Evolutionary conservation across 2,329 filamentous ascomycete genomes (phyloP).

Genomic region (Macrophomina pseudophaseolina): DNA sequence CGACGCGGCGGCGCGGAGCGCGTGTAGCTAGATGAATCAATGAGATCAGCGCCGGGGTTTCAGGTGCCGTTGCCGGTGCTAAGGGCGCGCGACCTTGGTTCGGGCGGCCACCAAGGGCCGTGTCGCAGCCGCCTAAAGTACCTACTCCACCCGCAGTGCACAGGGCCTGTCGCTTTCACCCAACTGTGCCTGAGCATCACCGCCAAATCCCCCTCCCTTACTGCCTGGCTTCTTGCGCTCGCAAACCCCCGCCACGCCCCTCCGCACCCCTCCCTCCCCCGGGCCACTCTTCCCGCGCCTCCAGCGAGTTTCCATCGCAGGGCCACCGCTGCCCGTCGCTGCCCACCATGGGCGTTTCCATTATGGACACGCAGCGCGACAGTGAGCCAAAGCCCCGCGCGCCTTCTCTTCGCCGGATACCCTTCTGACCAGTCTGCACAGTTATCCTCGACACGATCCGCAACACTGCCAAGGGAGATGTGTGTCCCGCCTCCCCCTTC

Average conservation of each 20-base stretch:
- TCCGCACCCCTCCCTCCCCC: background rate
- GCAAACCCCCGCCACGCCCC: background rate
- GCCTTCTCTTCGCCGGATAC: background rate
- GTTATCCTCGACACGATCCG: constrained; percentile 77
- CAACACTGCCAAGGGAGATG: constrained; percentile 79
- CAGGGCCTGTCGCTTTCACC: constrained; percentile 22
- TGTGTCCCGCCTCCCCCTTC: constrained; percentile 51
- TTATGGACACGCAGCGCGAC: constrained; percentile 83
- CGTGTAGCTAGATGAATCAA: background rate
- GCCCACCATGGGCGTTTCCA: constrained; percentile 76
- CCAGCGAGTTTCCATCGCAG: constrained; percentile 15
- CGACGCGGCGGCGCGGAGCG: background rate
- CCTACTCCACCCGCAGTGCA: constrained; percentile 7
- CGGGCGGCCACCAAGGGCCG: no score
- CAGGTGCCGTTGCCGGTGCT: background rate
- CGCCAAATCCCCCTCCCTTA: constrained; percentile 17
- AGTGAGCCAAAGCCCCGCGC: constrained; percentile 51
- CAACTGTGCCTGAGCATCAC: constrained; percentile 20
- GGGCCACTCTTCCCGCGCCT: constrained; percentile 7
- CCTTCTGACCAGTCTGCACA: constrained; percentile 43
- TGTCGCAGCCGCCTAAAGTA: no score
- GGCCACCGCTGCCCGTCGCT: constrained; percentile 14
- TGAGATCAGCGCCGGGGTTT: background rate
- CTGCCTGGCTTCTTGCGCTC: background rate
- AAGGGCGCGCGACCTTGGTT: constrained; percentile 25